A percentile compares a stretch with the other conserved stretches of the same genome.
Evolutionary conservation across 2,329 filamentous ascomycete species (phyloP).

Genomic region (Colletotrichum sp.): DNA sequence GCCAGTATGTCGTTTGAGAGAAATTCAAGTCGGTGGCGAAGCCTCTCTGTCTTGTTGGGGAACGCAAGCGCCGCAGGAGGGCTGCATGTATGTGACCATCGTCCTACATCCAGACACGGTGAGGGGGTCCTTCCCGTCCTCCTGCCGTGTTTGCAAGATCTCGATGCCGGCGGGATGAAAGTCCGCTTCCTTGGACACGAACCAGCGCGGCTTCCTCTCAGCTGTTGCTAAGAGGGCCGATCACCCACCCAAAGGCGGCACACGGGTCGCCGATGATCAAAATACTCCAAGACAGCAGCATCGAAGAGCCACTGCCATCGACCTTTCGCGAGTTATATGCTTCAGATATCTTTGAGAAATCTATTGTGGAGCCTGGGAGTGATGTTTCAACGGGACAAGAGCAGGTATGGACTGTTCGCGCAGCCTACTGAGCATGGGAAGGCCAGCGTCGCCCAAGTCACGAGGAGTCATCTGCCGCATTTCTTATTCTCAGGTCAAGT

Average conservation of each 20-base stretch:
- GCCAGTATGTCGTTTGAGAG: accelerated
- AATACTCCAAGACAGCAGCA: background rate
- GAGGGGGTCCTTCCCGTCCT: background rate
- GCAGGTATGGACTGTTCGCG: background rate
- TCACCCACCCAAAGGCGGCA: background rate
- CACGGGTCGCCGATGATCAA: background rate
- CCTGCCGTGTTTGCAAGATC: background rate
- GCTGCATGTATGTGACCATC: background rate
- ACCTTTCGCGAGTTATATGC: background rate
- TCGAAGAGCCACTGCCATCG: background rate
- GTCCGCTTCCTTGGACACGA: background rate
- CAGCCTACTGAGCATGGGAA: background rate
- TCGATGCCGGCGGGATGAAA: background rate
- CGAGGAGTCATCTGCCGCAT: background rate
- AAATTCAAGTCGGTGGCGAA: background rate
- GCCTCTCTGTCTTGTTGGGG: background rate
- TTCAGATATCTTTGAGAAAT: background rate
- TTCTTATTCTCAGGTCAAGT: background rate
- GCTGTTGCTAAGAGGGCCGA: background rate
- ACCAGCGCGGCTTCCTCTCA: background rate
- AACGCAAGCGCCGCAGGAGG: background rate
- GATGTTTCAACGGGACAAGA: background rate
- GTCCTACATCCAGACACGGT: background rate
- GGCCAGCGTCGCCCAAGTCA: background rate
- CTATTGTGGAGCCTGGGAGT: background rate